phyloP scores from a whole-genome alignment of 768 basidiomycete genomes.

The Agaricus subrufescens region DNA sequence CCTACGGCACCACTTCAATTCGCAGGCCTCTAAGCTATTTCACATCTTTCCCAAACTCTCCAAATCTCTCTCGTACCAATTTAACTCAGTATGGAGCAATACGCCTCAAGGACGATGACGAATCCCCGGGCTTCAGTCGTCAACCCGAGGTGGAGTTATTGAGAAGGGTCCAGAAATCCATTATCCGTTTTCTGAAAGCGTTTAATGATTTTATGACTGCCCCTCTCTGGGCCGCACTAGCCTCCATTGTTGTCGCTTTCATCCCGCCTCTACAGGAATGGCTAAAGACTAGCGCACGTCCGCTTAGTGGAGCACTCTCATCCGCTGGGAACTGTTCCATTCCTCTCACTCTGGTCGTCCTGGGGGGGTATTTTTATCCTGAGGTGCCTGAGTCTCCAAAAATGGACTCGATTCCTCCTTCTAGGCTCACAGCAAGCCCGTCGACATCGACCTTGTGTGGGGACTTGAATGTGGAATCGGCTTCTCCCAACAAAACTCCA shows the following conservation, averaged over 20 bases:
- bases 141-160: conserved; percentile 11
- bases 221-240: conserved; percentile 76
- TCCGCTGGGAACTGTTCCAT: conserved; percentile 75
- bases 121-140: conserved; percentile 4
- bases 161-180: conserved; percentile 17
- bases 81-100: conserved; percentile 25
- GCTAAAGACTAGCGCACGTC: conserved; percentile 58
- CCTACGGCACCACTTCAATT: conserved; percentile 4
- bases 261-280: conserved; percentile 69
- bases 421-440: neutral
- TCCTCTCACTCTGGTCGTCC: conserved; percentile 85
- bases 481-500: conserved; percentile 8
- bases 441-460: neutral
- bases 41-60: conserved; percentile 64
- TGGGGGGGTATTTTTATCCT: conserved; percentile 87
- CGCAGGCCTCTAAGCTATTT: conserved; percentile 42
- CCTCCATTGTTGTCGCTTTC: conserved; percentile 74
- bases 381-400: conserved; percentile 20
- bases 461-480: neutral
- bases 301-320: conserved; percentile 63
- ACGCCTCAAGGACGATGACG: conserved; percentile 16
- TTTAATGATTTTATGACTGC: conserved; percentile 82
- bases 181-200: conserved; percentile 27
- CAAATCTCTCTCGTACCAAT: conserved; percentile 32
- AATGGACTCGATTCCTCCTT: neutral